These are phyloP conservation scores for Daldinia childiae DNA, from an alignment of 495 filamentous ascomycete species.

Conservation along the genomic window DNA sequence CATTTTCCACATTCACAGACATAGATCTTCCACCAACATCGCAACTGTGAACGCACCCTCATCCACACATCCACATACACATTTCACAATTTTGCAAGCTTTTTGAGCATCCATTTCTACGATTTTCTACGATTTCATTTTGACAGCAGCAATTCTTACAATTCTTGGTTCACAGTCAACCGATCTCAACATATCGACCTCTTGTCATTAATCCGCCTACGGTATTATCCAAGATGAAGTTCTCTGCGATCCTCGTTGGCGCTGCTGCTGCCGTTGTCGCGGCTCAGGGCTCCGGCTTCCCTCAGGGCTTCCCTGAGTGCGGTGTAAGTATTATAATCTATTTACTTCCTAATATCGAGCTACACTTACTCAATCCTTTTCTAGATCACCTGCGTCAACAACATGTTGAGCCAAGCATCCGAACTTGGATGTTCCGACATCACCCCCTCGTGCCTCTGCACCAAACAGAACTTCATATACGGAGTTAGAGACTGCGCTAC, in stretches of 20 bases:
- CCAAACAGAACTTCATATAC: slow-evolving; percentile 70
- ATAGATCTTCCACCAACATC: slow-evolving; percentile 40
- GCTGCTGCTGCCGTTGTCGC: slow-evolving; percentile 43
- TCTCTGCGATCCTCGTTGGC: slow-evolving; percentile 45
- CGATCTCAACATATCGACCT: slow-evolving; percentile 13
- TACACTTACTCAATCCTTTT: slow-evolving; percentile 3
- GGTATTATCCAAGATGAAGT: slow-evolving; percentile 53
- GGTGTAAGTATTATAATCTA: slow-evolving; percentile 51
- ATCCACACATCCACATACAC: slow-evolving; percentile 35
- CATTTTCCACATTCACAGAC: slow-evolving; percentile 33
- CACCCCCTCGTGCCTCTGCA: slow-evolving; percentile 77
- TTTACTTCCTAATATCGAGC: not conserved
- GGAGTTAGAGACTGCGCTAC: slow-evolving; percentile 83
- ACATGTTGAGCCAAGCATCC: slow-evolving; percentile 72
- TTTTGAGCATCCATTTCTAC: slow-evolving; percentile 46
- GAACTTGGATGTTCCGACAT: slow-evolving; percentile 66
- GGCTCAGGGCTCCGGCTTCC: slow-evolving; percentile 42
- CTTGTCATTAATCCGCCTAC: slow-evolving; percentile 12
- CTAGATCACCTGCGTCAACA: slow-evolving; percentile 75
- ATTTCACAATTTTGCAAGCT: slow-evolving; percentile 44
- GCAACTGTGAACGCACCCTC: slow-evolving; percentile 33
- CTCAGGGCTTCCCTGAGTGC: slow-evolving; percentile 47
- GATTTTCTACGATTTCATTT: slow-evolving; percentile 26
- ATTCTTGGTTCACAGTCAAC: slow-evolving; percentile 28
- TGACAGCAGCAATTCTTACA: slow-evolving; percentile 45